phyloP scores from a whole-genome alignment of 371 early-diverging fungal species.

The Saksenaea oblongispora region DNA sequence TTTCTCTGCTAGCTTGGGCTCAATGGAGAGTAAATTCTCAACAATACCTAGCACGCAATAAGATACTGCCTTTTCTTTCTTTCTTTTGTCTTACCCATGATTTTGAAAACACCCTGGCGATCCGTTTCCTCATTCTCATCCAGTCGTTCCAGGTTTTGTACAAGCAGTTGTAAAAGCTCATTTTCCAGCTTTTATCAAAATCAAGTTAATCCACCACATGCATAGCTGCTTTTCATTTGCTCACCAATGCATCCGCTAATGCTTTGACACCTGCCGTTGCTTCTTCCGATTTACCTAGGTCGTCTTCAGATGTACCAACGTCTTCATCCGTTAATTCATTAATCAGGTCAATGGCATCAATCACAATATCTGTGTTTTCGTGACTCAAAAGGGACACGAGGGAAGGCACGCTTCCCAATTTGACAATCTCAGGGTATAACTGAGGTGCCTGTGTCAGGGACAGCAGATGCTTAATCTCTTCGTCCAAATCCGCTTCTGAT shows the following conservation, averaged over 20 bases:
- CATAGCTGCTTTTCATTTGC: background rate
- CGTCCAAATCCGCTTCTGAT: conserved; percentile 93
- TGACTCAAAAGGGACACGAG: conserved; percentile 81
- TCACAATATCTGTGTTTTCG: conserved; percentile 92
- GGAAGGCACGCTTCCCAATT: conserved; percentile 65
- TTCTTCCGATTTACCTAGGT: conserved; percentile 64
- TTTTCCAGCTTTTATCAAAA: conserved; percentile 56
- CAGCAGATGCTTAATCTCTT: conserved; percentile 78
- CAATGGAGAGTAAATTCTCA: conserved; percentile 82
- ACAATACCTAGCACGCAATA: conserved; percentile 57
- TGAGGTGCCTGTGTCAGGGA: conserved; percentile 80
- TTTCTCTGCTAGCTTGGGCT: conserved; percentile 64
- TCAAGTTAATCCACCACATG: background rate
- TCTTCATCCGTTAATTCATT: conserved; percentile 94
- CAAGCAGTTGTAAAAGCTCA: conserved; percentile 74
- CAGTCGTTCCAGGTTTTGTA: conserved; percentile 77
- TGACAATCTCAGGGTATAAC: conserved; percentile 71
- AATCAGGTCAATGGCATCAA: conserved; percentile 82
- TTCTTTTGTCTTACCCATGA: conserved; percentile 53
- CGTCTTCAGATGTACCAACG: conserved; percentile 60
- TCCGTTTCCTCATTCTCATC: conserved; percentile 82
- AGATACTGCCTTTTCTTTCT: background rate
- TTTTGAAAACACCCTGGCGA: conserved; percentile 85
- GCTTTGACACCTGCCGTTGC: conserved; percentile 66
- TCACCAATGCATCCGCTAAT: conserved; percentile 74